Base-by-base conservation (phyloP, 2,329 filamentous ascomycete genomes). In the Berkeleyomyces basicola region DNA sequence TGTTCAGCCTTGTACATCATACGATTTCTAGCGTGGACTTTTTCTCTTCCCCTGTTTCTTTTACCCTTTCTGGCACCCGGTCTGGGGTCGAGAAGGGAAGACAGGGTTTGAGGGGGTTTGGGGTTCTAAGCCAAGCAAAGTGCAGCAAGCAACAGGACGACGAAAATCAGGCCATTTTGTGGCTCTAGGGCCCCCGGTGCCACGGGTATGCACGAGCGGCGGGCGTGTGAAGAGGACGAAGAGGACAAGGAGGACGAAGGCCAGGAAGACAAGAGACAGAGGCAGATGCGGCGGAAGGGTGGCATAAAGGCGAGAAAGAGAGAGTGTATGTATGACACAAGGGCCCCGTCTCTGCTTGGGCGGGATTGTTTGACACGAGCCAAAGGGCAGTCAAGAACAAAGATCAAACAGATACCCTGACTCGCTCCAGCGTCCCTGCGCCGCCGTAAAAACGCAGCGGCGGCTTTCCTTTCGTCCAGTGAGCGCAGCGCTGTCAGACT, bases 1-100 rank as follows among this genome's bases (percentile, higher is more conserved):
- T 71, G 68, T 66, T 63, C 68, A 73, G 72, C 72, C 72, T 73
- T 66, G 71, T 64, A 61, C 67, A 73, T 73, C 72, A 73, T 73
- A 73, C 71, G 72, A 73, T 72, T 68, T 71, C 67, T 66, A 36
- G 59, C 66, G 61, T 59, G 62, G 49, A 42, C 23, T 66, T 66
- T n/a, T 66, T 67, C 23, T 61, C 69, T 58, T 66, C 68, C 37
- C 70, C 70, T 31, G 31, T 46, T 57, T 31, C 40, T 44, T 57
- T 58, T 16, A 47, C 43, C 44, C 31, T 61, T 55, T 61, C 51
- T 64, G 11, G 36, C 42, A 53, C 16, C 51, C 16, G 42, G 10
- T 43, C 9, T 10, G 42, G 10, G 36, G 31, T 51, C 7, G 2
- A 49, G 49, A 14, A 53, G 49, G 47, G 49, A 33, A 4, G n/a